Percentiles rank a stretch among this genome's conserved stretches.
Conservation (phyloP, 768 basidiomycete species). For the Porphyrellus cyaneotinctus region DNA sequence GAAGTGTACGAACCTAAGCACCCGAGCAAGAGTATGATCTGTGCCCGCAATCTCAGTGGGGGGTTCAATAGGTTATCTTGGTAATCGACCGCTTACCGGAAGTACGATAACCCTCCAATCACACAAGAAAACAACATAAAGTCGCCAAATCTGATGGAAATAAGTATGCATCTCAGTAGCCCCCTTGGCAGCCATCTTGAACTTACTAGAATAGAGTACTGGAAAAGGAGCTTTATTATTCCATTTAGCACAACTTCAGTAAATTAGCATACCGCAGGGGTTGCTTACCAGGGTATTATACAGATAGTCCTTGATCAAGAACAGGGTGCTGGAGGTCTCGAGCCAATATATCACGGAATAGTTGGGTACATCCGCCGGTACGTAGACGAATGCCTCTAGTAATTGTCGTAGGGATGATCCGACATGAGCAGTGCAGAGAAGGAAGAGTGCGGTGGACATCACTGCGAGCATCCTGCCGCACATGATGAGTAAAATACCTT, state of each 20-base stretch:
- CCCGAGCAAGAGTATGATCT: neutral
- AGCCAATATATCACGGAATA: constrained; percentile 6
- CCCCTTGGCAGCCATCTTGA: neutral
- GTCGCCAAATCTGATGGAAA: constrained; percentile 1
- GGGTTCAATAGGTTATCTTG: neutral
- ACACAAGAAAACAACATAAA: neutral
- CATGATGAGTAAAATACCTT: neutral
- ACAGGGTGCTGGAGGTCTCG: neutral
- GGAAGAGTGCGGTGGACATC: neutral
- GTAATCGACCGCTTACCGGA: neutral
- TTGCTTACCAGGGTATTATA: neutral
- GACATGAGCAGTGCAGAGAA: neutral
- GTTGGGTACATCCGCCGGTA: neutral
- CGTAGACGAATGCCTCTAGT: constrained; percentile 1
- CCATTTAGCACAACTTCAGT: neutral
- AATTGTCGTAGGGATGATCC: neutral
- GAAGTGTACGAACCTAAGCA: neutral
- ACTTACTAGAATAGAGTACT: neutral
- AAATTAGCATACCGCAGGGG: too few species aligned
- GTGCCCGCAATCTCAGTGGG: neutral
- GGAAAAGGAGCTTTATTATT: neutral
- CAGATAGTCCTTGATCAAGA: neutral
- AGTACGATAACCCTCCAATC: constrained; percentile 1
- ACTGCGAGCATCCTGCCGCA: neutral
- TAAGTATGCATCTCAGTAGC: neutral